These are phyloP conservation scores for Holtermanniella nyarrowii DNA, from an alignment of 768 basidiomycete species.

Conservation along the genomic window DNA sequence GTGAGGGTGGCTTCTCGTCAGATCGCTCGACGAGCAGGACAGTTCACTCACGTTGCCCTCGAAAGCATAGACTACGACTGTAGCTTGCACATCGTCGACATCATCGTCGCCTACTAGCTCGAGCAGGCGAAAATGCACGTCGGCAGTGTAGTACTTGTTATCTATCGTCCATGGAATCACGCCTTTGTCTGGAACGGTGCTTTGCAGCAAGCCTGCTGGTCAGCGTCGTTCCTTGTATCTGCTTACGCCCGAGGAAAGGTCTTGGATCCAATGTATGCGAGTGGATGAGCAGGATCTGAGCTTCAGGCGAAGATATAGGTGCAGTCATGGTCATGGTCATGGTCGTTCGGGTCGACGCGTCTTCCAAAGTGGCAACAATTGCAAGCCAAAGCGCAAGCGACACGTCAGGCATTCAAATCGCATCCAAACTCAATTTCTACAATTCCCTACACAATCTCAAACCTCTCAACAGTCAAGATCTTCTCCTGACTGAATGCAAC, in stretches of 20 bases:
- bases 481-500: conserved; percentile 51
- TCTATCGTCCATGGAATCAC: conserved; percentile 22
- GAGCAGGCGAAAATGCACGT: conserved; percentile 8
- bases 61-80: conserved; percentile 25
- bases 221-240: neutral
- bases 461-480: conserved; percentile 48
- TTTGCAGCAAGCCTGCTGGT: neutral
- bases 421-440: neutral
- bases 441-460: conserved; percentile 43
- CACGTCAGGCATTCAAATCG: neutral
- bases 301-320: neutral
- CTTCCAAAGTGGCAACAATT: neutral
- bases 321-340: neutral
- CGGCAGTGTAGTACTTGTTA: conserved; percentile 36
- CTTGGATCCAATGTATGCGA: conserved; percentile 7
- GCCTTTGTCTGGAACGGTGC: neutral
- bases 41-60: conserved; percentile 8
- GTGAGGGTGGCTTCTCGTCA: too few species aligned
- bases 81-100: conserved; percentile 2
- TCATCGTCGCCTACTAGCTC: conserved; percentile 5
- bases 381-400: too few species aligned
- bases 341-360: neutral
- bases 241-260: conserved; percentile 17
- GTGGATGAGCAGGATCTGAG: conserved; percentile 14
- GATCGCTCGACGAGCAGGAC: too few species aligned